phyloP scores from a whole-genome alignment of 768 basidiomycete species.

The Chlorophyllum brunneum region DNA sequence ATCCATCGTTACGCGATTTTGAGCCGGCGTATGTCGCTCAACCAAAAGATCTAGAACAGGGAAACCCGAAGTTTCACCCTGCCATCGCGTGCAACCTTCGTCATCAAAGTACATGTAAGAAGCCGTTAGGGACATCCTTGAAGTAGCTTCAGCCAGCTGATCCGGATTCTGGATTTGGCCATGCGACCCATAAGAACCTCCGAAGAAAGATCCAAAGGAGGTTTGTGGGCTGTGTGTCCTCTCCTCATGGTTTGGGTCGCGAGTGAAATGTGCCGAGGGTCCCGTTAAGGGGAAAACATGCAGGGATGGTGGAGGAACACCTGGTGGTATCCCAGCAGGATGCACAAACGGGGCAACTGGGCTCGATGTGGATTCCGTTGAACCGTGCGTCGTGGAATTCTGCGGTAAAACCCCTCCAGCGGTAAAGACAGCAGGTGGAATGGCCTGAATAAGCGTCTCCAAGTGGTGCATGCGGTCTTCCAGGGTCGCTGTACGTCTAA shows the following conservation, averaged over 20 bases:
- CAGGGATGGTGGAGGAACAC: conserved; percentile 75
- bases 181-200: conserved; percentile 25
- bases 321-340: conserved; percentile 40
- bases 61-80: conserved; percentile 90
- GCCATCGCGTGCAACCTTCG: conserved; percentile 85
- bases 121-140: conserved; percentile 64
- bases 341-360: conserved; percentile 39
- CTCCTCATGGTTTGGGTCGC: conserved; percentile 38
- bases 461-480: conserved; percentile 89
- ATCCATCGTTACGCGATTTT: conserved; percentile 20
- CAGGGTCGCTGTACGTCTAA: conserved; percentile 73
- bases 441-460: conserved; percentile 80
- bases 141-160: conserved; percentile 51
- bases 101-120: conserved; percentile 87
- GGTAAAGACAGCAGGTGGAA: conserved; percentile 76
- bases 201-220: conserved; percentile 38
- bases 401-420: conserved; percentile 42
- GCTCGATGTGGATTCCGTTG: conserved; percentile 23
- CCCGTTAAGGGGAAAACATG: conserved; percentile 77
- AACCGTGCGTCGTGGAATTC: conserved; percentile 26
- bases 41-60: conserved; percentile 83
- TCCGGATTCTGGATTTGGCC: conserved; percentile 28
- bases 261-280: conserved; percentile 74
- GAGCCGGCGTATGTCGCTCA: conserved; percentile 54
- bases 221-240: conserved; percentile 42